Conservation (phyloP, 2,329 filamentous ascomycete species). For the Fusarium foetens region DNA sequence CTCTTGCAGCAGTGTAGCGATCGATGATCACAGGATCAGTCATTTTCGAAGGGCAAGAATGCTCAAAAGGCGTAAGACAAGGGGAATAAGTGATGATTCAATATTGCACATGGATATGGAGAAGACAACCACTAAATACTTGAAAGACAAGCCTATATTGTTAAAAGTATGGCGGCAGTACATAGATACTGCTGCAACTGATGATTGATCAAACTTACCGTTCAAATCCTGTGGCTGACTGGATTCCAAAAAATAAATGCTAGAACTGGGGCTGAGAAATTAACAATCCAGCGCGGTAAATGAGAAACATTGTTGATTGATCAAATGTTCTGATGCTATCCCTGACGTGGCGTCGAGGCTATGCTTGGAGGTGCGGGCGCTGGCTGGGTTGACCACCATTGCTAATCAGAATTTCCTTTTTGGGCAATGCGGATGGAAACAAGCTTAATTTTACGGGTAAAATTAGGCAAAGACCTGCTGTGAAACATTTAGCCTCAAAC, state of each 20-base stretch:
- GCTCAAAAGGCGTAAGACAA: fast-evolving
- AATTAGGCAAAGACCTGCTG: background rate
- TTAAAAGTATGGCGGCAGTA: background rate
- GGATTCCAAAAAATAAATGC: background rate
- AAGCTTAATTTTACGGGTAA: slow-evolving; percentile 1
- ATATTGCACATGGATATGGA: fast-evolving
- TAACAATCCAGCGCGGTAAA: fast-evolving
- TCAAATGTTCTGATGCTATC: background rate
- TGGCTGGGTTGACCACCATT: background rate
- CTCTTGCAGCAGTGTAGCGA: background rate
- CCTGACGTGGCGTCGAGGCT: background rate
- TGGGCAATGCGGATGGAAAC: background rate
- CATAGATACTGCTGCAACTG: background rate
- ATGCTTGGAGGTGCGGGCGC: background rate
- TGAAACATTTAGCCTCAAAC: background rate
- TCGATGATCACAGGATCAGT: background rate
- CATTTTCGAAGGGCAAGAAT: background rate
- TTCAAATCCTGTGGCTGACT: background rate
- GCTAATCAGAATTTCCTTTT: background rate
- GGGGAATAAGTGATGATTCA: fast-evolving
- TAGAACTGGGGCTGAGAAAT: background rate
- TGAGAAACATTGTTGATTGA: background rate
- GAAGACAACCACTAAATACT: background rate
- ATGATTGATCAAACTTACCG: background rate
- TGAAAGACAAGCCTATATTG: background rate